These are phyloP conservation scores for Fomitopsis serialis DNA, from an alignment of 768 basidiomycete genomes.

Conservation along the genomic window DNA sequence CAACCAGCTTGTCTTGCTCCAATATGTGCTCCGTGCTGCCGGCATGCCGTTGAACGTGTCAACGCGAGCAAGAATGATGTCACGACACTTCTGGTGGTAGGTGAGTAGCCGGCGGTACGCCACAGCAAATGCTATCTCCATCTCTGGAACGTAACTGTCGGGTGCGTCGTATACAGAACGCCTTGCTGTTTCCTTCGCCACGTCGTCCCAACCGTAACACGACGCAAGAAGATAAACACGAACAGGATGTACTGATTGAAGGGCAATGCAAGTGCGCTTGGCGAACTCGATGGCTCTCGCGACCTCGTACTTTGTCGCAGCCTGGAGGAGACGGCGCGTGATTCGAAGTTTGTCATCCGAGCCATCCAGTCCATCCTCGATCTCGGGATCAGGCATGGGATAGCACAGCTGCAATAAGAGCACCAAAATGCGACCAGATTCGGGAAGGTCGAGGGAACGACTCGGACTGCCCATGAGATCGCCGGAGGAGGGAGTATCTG, in stretches of 20 bases:
- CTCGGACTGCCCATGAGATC: too few relatives aligned
- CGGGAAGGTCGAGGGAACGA: neutral
- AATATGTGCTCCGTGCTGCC: too few relatives aligned
- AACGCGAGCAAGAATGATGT: neutral
- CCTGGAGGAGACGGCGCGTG: neutral
- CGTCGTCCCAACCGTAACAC: neutral
- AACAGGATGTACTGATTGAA: neutral
- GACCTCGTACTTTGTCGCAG: neutral
- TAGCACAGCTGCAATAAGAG: neutral
- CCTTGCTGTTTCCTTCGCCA: neutral
- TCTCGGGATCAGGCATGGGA: neutral
- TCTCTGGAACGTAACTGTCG: neutral
- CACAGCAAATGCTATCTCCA: neutral
- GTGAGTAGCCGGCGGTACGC: neutral
- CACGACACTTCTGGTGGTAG: neutral
- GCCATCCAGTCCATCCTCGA: neutral
- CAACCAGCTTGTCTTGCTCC: too few relatives aligned
- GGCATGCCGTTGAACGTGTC: too few relatives aligned
- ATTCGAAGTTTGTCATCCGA: neutral
- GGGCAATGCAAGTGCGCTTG: neutral
- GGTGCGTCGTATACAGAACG: neutral
- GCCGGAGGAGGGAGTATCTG: too few relatives aligned
- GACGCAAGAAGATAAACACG: neutral
- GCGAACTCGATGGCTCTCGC: neutral
- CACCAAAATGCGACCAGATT: neutral